Evolutionary conservation across 2,329 filamentous ascomycete species (phyloP), one percentile per base, ranked within the genome.

Genomic region (Atkinsonella hypoxylon): DNA sequence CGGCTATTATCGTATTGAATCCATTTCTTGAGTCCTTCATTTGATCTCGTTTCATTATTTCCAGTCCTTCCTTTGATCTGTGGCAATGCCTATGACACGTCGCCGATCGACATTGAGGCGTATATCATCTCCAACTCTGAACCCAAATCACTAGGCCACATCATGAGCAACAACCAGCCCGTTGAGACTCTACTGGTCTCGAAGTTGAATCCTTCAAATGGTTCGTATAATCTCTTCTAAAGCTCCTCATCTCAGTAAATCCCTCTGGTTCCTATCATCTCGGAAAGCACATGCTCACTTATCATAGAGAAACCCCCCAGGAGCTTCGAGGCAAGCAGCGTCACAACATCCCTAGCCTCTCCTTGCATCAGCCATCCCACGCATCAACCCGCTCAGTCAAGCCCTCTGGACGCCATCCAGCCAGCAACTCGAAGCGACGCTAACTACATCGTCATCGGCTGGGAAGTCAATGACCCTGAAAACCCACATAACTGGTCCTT

Each of bases 401-500:
- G 60, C 11, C 57, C 63, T 46, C 54, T 70, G 53, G 56, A 66
- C 50, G 57, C 64, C 53, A 64, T 66, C 36, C 62, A 59, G 42
- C 65, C 65, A 7, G 56, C 59, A 32, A 65, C 64, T 10, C 55
- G 59, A 42, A 67, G 61, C 36, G 58, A 61, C 43, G 61, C 61
- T 4, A 57, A 62, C 42, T 60, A 67, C 43, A 58, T 61, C 2
- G 57, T 74, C 40, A 63, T 77, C 54, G 65, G 67, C 1, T 78
- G 75, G 73, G 67, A 70, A 4, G 56, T 65, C 3, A 59, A 73
- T 38, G 76, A 78, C 55, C 63, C 68, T 1, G 74, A 76, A 53
- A 77, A 79, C 52, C 75, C 75, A 2, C 70, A 76, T 59, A 77
- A 78, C 59, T 79, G 73, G 72, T 64, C 72, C 15, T 58, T 54